Evolutionary conservation across 768 basidiomycete genomes (phyloP), one percentile per base, ranked within the genome.

Genomic region (Tubosaeta sp.): DNA sequence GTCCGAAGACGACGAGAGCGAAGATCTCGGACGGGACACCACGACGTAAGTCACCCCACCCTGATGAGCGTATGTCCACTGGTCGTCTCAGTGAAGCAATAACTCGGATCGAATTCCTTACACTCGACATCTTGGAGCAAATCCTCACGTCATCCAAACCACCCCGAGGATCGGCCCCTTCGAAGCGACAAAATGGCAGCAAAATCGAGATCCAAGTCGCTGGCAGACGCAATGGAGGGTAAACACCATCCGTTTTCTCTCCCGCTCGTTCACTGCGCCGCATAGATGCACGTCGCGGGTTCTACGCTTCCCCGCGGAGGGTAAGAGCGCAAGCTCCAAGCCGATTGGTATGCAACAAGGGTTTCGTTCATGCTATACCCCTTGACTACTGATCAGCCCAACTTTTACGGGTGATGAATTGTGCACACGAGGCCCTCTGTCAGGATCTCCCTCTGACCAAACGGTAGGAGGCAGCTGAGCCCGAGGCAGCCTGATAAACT

Each of bases 341-440:
- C 70, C 71, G 13, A 66, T 81, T 42, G 78, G 78, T 81, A 49
- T 12, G 63, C 50, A 32, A 27, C 2, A 27, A 10, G 1, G 6
- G 29, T 14, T 24, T 21, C 5, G 7, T 13, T 10, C 35, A 9
- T 14, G 30, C 21, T 6, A 11, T 14, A 13, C 21, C 13, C 12
- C 38, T 42, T 48, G 50, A 19, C 35, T 34, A 16, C 21, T 13
- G 36, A 35, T 22, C 55, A 92, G 90, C 90, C 3, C 86, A 84
- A 59, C 62, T 91, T 9, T 75, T 90, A 57, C 76, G 73, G 24
- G 76, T 89, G 4, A 69, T 87, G 42, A 81, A 89, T 55, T 64
- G 83, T 41, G 76, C 81, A n/a, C 86, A 92, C 57, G 84, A 84
- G 57, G 85, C 85, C 1, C 64, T 89, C 6, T 51, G 75, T 1